Evolutionary conservation across 768 basidiomycete genomes (phyloP), one percentile per base, ranked within the genome.

Genomic region (Boletus pseudopeckii): DNA sequence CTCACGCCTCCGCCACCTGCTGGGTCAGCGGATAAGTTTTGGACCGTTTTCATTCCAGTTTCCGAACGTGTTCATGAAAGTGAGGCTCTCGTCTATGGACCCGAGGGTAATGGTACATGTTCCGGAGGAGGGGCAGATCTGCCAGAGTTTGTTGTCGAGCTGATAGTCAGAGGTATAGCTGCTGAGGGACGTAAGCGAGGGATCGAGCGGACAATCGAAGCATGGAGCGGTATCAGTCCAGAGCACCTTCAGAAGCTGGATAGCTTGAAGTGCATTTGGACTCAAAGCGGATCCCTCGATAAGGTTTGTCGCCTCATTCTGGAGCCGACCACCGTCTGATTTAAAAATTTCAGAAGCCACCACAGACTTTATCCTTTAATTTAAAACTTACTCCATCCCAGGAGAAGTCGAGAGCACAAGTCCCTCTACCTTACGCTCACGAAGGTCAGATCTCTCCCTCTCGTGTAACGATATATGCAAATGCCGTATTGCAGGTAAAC

Each of bases 381-480:
- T 79, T 98, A 28, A 81, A 75, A 48, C 80, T 98, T 50, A 98
- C 93, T 9, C 76, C 81, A 15, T 81, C 88, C 22, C 96, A 98
- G 65, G 85, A 86, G 64, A 79, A 81, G 56, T 85, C 87, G 20
- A 80, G 92, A 48, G 85, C 90, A 2, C 79, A 82, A 53, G 93
- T 98, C 2, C 88, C 92, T 14, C 72, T 98, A 36, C 96, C 96
- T 3, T 99, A 97, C 65, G 89, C 80, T 3, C 93, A 95, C 64
- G 84, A 90, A 75, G 91, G 92, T 82, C 62, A 60, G 51, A 39
- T 30, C 22, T n/a, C 10, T 47, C n/a, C 28, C 20, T 52, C 38
- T 3, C 50, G 33, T 45, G 34, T 11, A n/a, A 22, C 13, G 17
- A 44, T 7, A 37, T 18, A 39, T 53, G 11, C 45, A 8, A 54